Conservation (phyloP, 176 grass and related monocot species). For the Zea luxurians region DNA sequence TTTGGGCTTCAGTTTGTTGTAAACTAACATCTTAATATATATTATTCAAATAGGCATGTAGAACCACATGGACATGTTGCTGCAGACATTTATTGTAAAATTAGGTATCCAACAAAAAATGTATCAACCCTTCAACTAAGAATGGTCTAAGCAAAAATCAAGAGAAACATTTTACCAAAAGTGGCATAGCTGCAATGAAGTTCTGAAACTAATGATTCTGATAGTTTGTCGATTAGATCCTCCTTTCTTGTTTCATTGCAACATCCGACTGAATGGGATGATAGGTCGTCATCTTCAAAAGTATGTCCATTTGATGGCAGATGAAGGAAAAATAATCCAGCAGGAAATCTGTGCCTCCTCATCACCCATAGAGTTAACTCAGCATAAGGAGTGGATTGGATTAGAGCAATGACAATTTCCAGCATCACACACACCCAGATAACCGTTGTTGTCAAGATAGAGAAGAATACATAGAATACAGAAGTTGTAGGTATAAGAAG, state of each 20-base stretch:
- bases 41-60: background rate
- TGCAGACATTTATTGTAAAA: background rate
- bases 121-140: slow-evolving; percentile 16
- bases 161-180: slow-evolving; percentile 57
- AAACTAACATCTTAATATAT: background rate
- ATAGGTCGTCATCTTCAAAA: slow-evolving; percentile 26
- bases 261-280: slow-evolving; percentile 11
- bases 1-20: background rate
- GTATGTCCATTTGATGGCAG: slow-evolving; percentile 33
- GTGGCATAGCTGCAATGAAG: slow-evolving; percentile 66
- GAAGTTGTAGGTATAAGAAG: slow-evolving; percentile 84
- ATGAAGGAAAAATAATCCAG: slow-evolving; percentile 70
- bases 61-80: slow-evolving; percentile 1
- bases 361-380: slow-evolving; percentile 63
- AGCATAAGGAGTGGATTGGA: slow-evolving; percentile 72
- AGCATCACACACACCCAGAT: slow-evolving; percentile 55
- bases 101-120: slow-evolving; percentile 4
- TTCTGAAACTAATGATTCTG: slow-evolving; percentile 56
- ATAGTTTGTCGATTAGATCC: slow-evolving; percentile 16
- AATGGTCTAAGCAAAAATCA: slow-evolving; percentile 8
- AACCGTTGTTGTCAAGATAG: slow-evolving; percentile 71
- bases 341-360: slow-evolving; percentile 73
- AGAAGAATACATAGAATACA: slow-evolving; percentile 92
- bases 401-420: slow-evolving; percentile 61
- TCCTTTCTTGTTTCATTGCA: slow-evolving; percentile 32